These are phyloP conservation scores for Tetrahymena malaccensis DNA, from an alignment of 73 alveolate species.

Conservation along the genomic window DNA sequence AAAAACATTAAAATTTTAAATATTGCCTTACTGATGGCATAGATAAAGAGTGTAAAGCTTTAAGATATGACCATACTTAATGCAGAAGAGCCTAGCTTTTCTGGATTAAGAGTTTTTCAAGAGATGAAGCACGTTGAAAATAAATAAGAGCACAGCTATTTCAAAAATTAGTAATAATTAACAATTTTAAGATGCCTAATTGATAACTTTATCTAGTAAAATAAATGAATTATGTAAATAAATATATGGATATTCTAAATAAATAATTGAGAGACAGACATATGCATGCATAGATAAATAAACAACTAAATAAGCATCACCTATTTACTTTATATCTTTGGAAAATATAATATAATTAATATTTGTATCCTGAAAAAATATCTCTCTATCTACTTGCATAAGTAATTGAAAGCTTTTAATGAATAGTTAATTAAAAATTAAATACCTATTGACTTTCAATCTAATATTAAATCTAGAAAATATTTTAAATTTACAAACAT, in stretches of 20 bases:
- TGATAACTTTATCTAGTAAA: neutral
- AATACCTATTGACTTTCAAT: too few relatives aligned
- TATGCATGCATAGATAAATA: neutral
- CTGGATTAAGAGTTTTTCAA: slow-evolving; percentile 37
- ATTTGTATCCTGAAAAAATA: neutral
- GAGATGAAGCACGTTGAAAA: slow-evolving; percentile 38
- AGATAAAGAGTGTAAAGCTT: slow-evolving; percentile 36
- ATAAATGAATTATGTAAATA: too few relatives aligned
- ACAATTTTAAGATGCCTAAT: neutral
- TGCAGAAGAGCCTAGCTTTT: slow-evolving; percentile 37
- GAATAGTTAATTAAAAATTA: too few relatives aligned
- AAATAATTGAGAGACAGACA: neutral
- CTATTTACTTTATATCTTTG: neutral
- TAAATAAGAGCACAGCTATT: neutral
- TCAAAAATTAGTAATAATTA: too few relatives aligned
- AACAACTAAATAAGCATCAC: too few relatives aligned
- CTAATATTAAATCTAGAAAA: too few relatives aligned
- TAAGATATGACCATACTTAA: slow-evolving; percentile 30
- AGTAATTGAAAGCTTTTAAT: neutral
- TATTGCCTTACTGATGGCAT: slow-evolving; percentile 25
- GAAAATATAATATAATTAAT: neutral
- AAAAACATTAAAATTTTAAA: slow-evolving; percentile 16
- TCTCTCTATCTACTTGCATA: neutral
- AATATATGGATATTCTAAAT: too few relatives aligned
- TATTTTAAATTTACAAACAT: too few relatives aligned